These are phyloP conservation scores for Helianthus annuus DNA, from an alignment of 129 eudicot species.

Conservation along the genomic window DNA sequence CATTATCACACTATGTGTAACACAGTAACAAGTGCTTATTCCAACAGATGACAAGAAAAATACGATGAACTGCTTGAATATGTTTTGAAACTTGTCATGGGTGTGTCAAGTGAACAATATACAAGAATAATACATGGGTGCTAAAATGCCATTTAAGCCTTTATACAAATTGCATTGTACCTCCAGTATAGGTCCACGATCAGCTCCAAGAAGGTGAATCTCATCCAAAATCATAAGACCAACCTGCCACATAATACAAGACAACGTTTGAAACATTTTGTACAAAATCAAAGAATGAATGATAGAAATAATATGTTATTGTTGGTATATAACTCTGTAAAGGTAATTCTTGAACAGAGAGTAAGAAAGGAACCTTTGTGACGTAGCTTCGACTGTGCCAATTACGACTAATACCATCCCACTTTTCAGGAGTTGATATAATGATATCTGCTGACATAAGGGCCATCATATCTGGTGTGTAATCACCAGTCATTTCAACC, in stretches of 20 bases:
- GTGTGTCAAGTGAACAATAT: constrained; percentile 2
- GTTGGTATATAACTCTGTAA: constrained; percentile 5
- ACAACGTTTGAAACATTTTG: constrained; percentile 10
- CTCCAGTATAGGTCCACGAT: constrained; percentile 99
- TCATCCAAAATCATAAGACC: constrained; percentile 98
- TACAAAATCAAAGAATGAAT: constrained; percentile 11
- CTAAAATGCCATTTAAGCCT: not conserved
- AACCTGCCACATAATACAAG: constrained; percentile 52
- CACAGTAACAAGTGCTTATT: no score
- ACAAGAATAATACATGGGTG: not conserved
- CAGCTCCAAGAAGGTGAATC: constrained; percentile 97
- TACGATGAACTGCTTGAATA: not conserved
- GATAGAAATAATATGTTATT: not conserved
- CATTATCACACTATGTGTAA: no score
- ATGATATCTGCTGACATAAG: constrained; percentile 95
- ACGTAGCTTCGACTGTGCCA: constrained; percentile 97
- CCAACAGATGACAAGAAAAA: no score
- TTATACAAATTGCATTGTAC: constrained; percentile 37
- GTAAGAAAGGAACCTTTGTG: constrained; percentile 61
- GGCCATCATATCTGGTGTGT: constrained; percentile 89
- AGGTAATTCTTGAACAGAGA: not conserved
- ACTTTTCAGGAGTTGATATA: constrained; percentile 98
- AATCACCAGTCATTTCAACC: constrained; percentile 99
- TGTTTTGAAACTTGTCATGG: not conserved
- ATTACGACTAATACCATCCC: constrained; percentile 99